Conservation (phyloP, 2,329 filamentous ascomycete genomes). For the Botryosphaeria dothidea region DNA sequence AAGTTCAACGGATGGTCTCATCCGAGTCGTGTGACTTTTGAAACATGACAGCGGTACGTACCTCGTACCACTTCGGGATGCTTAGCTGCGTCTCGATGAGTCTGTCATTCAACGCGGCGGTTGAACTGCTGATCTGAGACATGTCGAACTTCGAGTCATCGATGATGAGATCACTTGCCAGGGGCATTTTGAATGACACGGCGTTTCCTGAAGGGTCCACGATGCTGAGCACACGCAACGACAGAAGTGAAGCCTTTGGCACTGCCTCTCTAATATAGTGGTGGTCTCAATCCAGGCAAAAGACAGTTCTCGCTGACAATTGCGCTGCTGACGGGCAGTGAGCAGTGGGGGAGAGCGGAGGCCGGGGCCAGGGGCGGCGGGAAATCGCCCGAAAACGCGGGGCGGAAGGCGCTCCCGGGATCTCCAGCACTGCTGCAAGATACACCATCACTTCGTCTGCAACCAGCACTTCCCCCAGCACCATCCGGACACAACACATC, state of each 20-base stretch:
- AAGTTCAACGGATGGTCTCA: not conserved
- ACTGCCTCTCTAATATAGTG: not conserved
- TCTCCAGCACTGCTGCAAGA: not conserved
- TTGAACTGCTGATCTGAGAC: not conserved
- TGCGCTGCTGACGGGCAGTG: not conserved
- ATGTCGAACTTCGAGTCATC: conserved; percentile 15
- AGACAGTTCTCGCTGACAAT: not conserved
- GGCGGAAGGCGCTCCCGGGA: not conserved
- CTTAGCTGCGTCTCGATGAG: not conserved
- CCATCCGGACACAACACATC: not conserved
- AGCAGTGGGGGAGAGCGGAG: not conserved
- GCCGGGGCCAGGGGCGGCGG: not conserved
- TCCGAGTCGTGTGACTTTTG: not conserved
- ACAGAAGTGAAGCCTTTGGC: not conserved
- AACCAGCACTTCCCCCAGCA: not conserved
- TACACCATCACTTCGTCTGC: not conserved
- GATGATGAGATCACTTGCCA: conserved; percentile 6
- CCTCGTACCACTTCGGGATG: conserved; percentile 17
- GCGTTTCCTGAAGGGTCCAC: not conserved
- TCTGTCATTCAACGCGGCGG: conserved; percentile 4
- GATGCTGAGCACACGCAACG: too few species aligned
- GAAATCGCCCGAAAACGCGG: conserved; percentile 14
- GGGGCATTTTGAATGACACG: not conserved
- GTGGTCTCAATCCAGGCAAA: not conserved
- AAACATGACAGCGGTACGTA: conserved; percentile 3